These are phyloP conservation scores for Prunus kanzakura DNA, from an alignment of 306 rosid species.

Conservation along the genomic window DNA sequence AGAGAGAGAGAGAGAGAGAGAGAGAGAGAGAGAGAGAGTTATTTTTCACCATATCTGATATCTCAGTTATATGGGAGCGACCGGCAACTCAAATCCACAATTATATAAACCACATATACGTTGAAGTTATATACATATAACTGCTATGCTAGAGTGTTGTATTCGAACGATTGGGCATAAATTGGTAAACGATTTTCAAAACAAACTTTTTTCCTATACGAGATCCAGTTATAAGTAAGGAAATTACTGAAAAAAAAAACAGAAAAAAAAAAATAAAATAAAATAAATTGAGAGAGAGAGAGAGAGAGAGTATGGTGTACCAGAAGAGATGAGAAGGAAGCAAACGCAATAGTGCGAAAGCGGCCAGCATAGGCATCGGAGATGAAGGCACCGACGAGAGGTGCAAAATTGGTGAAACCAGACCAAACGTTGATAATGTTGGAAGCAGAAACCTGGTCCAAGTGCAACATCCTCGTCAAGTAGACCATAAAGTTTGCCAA, in stretches of 20 bases:
- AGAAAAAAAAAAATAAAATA: neutral
- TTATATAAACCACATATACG: neutral
- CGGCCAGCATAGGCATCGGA: slow-evolving; percentile 77
- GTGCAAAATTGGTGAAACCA: slow-evolving; percentile 57
- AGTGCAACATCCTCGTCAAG: slow-evolving; percentile 51
- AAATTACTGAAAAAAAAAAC: neutral
- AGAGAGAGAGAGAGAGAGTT: no score
- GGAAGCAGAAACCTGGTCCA: slow-evolving; percentile 67
- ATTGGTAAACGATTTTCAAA: no score
- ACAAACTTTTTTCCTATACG: no score
- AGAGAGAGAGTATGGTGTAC: neutral
- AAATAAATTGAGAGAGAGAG: no score
- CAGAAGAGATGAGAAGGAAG: slow-evolving; percentile 44
- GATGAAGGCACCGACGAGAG: slow-evolving; percentile 79
- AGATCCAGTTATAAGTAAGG: no score
- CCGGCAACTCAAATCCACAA: neutral
- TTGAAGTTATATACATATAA: no score
- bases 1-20: no score
- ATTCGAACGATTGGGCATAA: no score
- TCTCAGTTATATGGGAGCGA: neutral
- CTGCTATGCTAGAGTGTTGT: neutral
- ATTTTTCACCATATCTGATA: neutral
- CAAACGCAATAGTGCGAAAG: slow-evolving; percentile 65
- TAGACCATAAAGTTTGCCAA: slow-evolving; percentile 82
- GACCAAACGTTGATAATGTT: slow-evolving; percentile 61